A percentile compares a stretch with the other conserved stretches of the same genome.
phyloP scores from a whole-genome alignment of 164 flowering plant species.

The Magnolia sinica region DNA sequence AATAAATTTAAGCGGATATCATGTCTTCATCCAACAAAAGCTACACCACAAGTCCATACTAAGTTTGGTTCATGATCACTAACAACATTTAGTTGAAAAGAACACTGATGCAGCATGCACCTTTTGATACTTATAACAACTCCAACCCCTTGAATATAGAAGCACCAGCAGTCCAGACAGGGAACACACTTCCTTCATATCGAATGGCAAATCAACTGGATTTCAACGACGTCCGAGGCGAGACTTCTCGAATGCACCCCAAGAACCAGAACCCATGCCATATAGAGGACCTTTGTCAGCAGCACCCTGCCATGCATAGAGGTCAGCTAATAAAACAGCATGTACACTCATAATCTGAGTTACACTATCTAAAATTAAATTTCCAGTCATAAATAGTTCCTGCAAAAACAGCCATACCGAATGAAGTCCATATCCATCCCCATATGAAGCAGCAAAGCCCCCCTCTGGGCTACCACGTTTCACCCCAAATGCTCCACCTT shows the following conservation, averaged over 20 bases:
- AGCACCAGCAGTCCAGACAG: conserved; percentile 16
- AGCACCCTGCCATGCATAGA: conserved; percentile 44
- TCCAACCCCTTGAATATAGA: conserved; percentile 24
- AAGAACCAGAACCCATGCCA: conserved; percentile 60
- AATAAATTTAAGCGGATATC: conserved; percentile 1
- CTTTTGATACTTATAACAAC: conserved; percentile 26
- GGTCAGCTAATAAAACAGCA: background rate
- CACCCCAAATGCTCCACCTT: conserved; percentile 71
- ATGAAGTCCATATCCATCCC: conserved; percentile 63
- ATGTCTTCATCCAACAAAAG: conserved; percentile 14
- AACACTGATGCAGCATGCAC: conserved; percentile 29
- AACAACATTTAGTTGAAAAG: conserved; percentile 25
- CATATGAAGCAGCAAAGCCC: conserved; percentile 49
- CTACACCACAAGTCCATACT: conserved; percentile 12
- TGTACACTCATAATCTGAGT: background rate
- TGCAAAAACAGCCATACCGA: conserved; percentile 36
- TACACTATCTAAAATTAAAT: background rate
- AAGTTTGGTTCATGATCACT: conserved; percentile 21
- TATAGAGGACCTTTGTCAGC: conserved; percentile 61
- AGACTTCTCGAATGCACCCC: conserved; percentile 69
- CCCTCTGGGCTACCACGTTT: conserved; percentile 51
- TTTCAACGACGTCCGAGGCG: conserved; percentile 59
- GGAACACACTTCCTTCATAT: background rate
- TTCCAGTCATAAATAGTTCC: background rate
- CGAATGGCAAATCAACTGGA: conserved; percentile 9